Conservation (phyloP, 441 rosid species). For the Populus hybrid region DNA sequence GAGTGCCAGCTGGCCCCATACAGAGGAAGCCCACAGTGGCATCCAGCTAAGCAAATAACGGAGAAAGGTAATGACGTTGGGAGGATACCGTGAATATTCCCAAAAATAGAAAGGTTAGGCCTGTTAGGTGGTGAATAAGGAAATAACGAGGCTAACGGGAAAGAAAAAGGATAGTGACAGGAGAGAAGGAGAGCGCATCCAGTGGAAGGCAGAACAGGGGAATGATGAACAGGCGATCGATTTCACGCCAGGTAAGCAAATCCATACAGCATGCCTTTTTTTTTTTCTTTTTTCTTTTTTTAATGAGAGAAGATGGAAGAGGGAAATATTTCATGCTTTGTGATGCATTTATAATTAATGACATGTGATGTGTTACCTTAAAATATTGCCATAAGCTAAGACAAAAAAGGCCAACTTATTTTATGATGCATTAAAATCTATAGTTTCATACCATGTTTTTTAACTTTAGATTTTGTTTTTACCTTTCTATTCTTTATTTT, state of each 20-base stretch:
- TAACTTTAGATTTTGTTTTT: too few relatives aligned
- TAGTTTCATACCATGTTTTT: too few relatives aligned
- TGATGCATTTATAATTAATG: not conserved
- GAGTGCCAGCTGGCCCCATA: conserved; percentile 38
- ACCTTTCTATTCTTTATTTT: too few relatives aligned
- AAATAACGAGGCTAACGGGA: not conserved
- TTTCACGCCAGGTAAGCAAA: conserved; percentile 25
- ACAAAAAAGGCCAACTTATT: too few relatives aligned
- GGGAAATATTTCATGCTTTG: not conserved
- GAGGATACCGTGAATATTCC: not conserved
- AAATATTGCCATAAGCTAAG: not conserved
- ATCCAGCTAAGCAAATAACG: conserved; percentile 41
- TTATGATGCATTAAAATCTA: too few relatives aligned
- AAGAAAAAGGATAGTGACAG: conserved; percentile 19
- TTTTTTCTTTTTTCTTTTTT: too few relatives aligned
- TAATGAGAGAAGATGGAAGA: too few relatives aligned
- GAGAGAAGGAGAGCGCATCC: conserved; percentile 2
- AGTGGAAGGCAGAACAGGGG: conserved; percentile 4
- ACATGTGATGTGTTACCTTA: not conserved
- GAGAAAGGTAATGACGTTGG: conserved; percentile 4
- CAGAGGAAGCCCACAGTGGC: conserved; percentile 25
- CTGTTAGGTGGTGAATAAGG: not conserved
- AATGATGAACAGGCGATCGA: conserved; percentile 31
- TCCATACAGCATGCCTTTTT: not conserved
- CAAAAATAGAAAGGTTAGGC: not conserved